Evolutionary conservation across 2,329 filamentous ascomycete genomes (phyloP).

Genomic region (Phialocephala sp.): DNA sequence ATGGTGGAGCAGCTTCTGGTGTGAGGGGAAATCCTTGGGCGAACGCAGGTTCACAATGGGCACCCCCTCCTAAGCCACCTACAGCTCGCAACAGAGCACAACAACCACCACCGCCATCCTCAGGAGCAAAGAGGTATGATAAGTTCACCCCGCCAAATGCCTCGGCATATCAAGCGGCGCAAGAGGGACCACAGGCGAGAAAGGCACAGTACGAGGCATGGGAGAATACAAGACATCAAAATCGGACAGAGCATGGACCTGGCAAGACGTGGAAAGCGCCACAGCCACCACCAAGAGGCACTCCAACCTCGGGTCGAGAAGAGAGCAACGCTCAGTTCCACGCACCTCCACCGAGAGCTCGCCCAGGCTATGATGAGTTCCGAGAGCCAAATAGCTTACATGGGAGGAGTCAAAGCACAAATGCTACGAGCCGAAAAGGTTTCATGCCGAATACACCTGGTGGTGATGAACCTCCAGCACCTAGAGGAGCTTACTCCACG

Average conservation of each 20-base stretch:
- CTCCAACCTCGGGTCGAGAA: slow-evolving; percentile 34
- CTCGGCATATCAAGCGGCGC: slow-evolving; percentile 36
- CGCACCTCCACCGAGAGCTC: slow-evolving; percentile 28
- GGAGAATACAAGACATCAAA: slow-evolving; percentile 40
- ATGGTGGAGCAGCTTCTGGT: slow-evolving; percentile 29
- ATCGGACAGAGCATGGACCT: slow-evolving; percentile 22
- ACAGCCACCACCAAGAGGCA: slow-evolving; percentile 34
- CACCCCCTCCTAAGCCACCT: slow-evolving; percentile 41
- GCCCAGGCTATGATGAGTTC: slow-evolving; percentile 34
- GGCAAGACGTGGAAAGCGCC: slow-evolving; percentile 30
- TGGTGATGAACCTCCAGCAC: slow-evolving; percentile 42
- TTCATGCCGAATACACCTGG: slow-evolving; percentile 42
- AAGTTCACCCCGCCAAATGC: slow-evolving; percentile 39
- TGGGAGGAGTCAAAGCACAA: slow-evolving; percentile 35
- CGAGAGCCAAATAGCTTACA: slow-evolving; percentile 26
- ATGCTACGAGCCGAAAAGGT: slow-evolving; percentile 35
- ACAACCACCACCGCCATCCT: slow-evolving; percentile 37
- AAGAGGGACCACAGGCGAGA: slow-evolving; percentile 41
- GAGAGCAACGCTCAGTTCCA: slow-evolving; percentile 33
- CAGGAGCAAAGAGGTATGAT: slow-evolving; percentile 41
- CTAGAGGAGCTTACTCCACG: slow-evolving; percentile 41
- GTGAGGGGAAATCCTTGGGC: slow-evolving; percentile 44
- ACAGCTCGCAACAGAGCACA: slow-evolving; percentile 31
- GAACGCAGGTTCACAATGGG: slow-evolving; percentile 39
- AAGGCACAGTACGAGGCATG: slow-evolving; percentile 42